A percentile compares a stretch with the other conserved stretches of the same genome.
These are phyloP conservation scores for Fusarium papillatum DNA, from an alignment of 2,329 filamentous ascomycete species.

Conservation along the genomic window DNA sequence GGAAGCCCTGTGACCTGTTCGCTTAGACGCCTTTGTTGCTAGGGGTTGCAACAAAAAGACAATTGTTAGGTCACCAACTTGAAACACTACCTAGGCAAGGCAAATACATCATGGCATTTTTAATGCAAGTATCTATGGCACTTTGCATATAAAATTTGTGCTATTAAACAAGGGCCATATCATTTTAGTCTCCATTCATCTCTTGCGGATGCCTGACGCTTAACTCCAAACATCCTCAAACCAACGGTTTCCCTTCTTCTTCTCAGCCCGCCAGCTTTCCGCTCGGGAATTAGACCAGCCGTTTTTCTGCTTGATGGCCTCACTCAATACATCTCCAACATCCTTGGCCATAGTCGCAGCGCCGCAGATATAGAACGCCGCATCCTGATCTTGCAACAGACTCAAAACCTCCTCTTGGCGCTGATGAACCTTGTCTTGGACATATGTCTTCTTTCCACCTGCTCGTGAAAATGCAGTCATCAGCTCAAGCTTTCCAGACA, in stretches of 20 bases:
- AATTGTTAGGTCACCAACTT: background rate
- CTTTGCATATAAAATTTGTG: background rate
- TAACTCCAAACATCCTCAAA: background rate
- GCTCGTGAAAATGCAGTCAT: background rate
- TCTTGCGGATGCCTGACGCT: background rate
- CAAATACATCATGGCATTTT: background rate
- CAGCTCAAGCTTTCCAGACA: background rate
- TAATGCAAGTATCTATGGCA: background rate
- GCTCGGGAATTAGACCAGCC: background rate
- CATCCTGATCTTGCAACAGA: background rate
- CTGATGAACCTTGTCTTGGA: background rate
- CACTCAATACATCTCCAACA: background rate
- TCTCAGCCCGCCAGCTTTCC: background rate
- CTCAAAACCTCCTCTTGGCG: background rate
- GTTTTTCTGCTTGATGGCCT: background rate
- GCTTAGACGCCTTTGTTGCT: too few relatives aligned
- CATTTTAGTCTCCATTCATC: background rate
- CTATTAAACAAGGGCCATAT: background rate
- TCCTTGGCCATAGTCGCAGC: background rate
- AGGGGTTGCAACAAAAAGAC: background rate
- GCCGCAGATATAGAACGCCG: background rate
- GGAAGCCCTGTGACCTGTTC: too few relatives aligned
- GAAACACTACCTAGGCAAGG: background rate
- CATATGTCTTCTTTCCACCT: background rate
- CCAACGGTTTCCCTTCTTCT: constrained; percentile 3